Evolutionary conservation across 345 rosid species (phyloP), one percentile per base, ranked within the genome.

Genomic region (Combretum micranthum): DNA sequence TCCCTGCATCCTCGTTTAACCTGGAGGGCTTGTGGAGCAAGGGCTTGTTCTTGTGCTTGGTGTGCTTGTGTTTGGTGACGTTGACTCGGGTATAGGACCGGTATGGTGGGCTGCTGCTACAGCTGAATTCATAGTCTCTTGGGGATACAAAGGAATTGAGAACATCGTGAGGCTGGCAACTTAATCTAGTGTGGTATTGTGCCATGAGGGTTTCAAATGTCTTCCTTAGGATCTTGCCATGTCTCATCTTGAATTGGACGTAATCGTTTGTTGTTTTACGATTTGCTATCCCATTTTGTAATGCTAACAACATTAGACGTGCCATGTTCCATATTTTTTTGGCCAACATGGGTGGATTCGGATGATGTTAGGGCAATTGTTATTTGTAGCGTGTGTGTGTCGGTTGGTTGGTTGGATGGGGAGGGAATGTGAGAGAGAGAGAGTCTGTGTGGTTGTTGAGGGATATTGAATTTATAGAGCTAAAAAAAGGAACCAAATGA

Each of bases 81-180:
- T 32, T 32, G 39, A 32, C 39, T 5, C 39, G 39, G 10, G 39
- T 7, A 1, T 32, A 7, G 39, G 39, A 32, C 6, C 39, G 39
- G 15, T 44, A 62, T 12, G 60, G 44, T 0, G 72, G 67, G 57
- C 67, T 76, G 60, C 60, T 52, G 49, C 75, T 66, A 64, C 81
- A 76, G 68, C 81, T 72, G 52, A 72, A 76, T 65, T 76, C 75
- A 26, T 76, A 72, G 22, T 76, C 77, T 1, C 61, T 25, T 2
- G 70, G 75, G 13, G 68, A 64, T 5, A 63, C 55, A 43, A 62
- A 63, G 5, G 74, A 51, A 10, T 63, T 22, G 42, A 56, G 63
- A 12, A 14, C 60, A 50, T 75, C 68, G 17, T 59, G 52, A 15
- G 72, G 54, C 4, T 66, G 37, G 60, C 72, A 67, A 11, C 52